phyloP scores from a whole-genome alignment of 2,329 filamentous ascomycete species.

The Fusarium sp. region DNA sequence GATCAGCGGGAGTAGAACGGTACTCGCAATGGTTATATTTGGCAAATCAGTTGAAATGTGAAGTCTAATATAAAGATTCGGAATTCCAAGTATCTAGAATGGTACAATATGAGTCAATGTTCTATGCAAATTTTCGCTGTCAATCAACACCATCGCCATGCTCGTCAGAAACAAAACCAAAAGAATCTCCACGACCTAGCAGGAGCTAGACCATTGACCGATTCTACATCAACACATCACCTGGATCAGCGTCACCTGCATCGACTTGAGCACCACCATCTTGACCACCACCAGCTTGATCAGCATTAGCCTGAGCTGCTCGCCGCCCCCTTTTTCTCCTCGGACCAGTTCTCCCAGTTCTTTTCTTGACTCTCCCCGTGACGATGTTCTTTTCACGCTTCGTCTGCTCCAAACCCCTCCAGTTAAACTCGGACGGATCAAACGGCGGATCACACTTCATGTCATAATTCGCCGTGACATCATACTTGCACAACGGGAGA shows the following conservation, averaged over 20 bases:
- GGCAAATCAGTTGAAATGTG: background rate
- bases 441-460: conserved; percentile 7
- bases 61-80: background rate
- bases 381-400: background rate
- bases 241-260: background rate
- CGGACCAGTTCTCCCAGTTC: background rate
- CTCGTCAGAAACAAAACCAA: background rate
- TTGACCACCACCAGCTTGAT: background rate
- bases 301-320: background rate
- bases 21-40: background rate
- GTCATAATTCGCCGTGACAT: accelerated
- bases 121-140: background rate
- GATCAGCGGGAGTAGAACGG: conserved; percentile 6
- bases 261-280: background rate
- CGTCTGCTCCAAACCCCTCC: background rate
- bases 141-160: background rate
- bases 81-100: background rate
- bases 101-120: background rate
- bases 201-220: too few relatives aligned
- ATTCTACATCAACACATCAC: background rate
- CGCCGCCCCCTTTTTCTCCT: background rate
- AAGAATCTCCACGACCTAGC: background rate
- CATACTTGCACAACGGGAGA: conserved; percentile 6
- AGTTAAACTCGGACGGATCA: conserved; percentile 18
- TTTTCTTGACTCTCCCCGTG: background rate